Base-by-base conservation (phyloP, 176 grass and related monocot species). In the Urochloa ruziziensis region DNA sequence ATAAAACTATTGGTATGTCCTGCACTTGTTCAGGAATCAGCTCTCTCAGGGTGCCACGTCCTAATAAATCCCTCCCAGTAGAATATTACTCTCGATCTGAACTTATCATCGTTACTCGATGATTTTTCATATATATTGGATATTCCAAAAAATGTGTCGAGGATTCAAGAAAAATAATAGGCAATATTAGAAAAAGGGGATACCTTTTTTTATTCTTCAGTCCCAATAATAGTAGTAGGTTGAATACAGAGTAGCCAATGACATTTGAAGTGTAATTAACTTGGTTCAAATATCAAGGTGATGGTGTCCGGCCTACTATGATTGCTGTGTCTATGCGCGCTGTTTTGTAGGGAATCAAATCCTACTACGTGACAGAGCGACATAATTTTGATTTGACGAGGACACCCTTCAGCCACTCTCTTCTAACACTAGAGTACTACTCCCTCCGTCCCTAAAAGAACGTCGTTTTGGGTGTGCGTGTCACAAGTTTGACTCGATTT, bases 341-440 rank as follows among this genome's bases (percentile, higher is more conserved):
- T 82, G 40, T 80, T 63, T 40, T 67, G n/a, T 48, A 54, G 34
- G 29, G 69, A 90, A 92, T 90, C 79, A 95, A 86, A 90, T 81
- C 90, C 80, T 37, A 86, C 82, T 82, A 90, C 21, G 17, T 77
- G 87, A 88, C 87, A 88, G 67, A 64, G 32, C 51, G 54, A 62
- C 85, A 68, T 67, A 35, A 62, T 86, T 77, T 77, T 92, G 63
- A 86, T 83, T 88, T 88, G 79, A 88, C 75, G 62, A 86, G 61
- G 47, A 80, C 56, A 46, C 21, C 25, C 85, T 64, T 65, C 58
- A 88, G 84, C 90, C 59, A 76, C 79, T 73, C 82, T 61, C 83
- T 67, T 83, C 49, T 42, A 25, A 28, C n/a, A 54, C 44, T 70
- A 84, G 33, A 44, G 10, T 43, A 70, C n/a, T n/a, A n/a, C n/a